Evolutionary conservation across 1,284 basidiomycete genomes (phyloP).

Genomic region (Cryptococcus depauperatus): DNA sequence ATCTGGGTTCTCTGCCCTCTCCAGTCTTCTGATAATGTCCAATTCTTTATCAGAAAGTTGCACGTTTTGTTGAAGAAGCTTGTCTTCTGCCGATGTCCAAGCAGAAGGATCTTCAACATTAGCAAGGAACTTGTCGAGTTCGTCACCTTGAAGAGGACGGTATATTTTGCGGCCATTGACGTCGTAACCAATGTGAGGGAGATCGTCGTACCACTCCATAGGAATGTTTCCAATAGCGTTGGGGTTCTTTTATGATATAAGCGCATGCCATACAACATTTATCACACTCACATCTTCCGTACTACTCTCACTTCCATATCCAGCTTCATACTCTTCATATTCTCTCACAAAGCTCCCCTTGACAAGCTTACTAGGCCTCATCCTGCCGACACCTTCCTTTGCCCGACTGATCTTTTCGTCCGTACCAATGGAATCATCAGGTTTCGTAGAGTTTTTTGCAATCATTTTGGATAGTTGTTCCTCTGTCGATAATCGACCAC

Average conservation of each 20-base stretch:
- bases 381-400: constrained; percentile 38
- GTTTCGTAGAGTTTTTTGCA: constrained; percentile 38
- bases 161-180: constrained; percentile 91
- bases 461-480: constrained; percentile 35
- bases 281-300: constrained; percentile 82
- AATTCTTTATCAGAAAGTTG: constrained; percentile 84
- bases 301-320: constrained; percentile 93
- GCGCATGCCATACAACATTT: neutral
- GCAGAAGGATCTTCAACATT: constrained; percentile 86
- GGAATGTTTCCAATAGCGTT: constrained; percentile 94
- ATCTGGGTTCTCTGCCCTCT: constrained; percentile 87
- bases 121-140: constrained; percentile 91
- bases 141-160: constrained; percentile 89
- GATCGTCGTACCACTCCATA: constrained; percentile 98
- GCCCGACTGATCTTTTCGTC: constrained; percentile 39
- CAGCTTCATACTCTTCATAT: constrained; percentile 89
- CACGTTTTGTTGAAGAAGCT: constrained; percentile 75
- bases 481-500: constrained; percentile 14
- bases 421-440: constrained; percentile 37
- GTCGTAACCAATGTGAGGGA: constrained; percentile 98
- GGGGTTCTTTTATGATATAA: no score
- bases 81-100: constrained; percentile 93
- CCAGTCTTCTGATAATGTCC: constrained; percentile 85
- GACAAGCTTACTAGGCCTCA: constrained; percentile 47
- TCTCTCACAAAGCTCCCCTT: constrained; percentile 82